Percentiles rank a stretch among this genome's conserved stretches.
phyloP scores from a whole-genome alignment of 1,284 basidiomycete species.

The Ganoderma boninense region DNA sequence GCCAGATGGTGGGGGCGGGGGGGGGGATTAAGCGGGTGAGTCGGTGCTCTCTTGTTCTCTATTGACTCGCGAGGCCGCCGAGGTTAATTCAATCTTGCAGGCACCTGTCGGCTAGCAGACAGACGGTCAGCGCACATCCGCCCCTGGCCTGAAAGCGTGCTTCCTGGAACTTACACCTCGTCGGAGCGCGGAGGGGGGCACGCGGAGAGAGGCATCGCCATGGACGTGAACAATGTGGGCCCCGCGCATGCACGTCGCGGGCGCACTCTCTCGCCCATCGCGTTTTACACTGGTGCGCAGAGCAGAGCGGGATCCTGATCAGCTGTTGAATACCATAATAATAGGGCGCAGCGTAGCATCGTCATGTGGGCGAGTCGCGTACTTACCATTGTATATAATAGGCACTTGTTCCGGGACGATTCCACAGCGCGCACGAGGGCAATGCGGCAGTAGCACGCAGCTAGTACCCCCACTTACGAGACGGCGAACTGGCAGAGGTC shows the following conservation, averaged over 20 bases:
- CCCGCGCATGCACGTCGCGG: not conserved
- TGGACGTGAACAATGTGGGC: not conserved
- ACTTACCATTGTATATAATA: not conserved
- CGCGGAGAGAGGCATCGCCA: not conserved
- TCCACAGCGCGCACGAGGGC: not conserved
- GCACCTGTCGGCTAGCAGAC: not conserved
- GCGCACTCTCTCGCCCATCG: not conserved
- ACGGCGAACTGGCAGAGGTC: not conserved
- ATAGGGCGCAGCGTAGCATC: too few species aligned
- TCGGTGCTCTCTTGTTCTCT: not conserved
- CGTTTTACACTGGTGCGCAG: conserved; percentile 4
- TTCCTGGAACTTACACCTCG: not conserved
- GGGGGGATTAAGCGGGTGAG: not conserved
- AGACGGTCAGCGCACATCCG: not conserved
- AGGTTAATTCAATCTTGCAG: not conserved
- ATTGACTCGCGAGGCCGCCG: too few species aligned
- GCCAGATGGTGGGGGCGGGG: not conserved
- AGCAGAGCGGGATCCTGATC: not conserved
- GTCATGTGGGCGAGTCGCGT: not conserved
- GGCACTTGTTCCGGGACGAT: not conserved
- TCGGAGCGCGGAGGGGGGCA: conserved; percentile 2
- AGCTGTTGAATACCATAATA: not conserved
- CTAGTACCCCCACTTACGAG: not conserved
- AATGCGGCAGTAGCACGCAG: not conserved
- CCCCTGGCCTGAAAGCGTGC: not conserved